A percentile compares a stretch with the other conserved stretches of the same genome.
These are phyloP conservation scores for Betula pendula DNA, from an alignment of 306 rosid genomes.

Conservation along the genomic window DNA sequence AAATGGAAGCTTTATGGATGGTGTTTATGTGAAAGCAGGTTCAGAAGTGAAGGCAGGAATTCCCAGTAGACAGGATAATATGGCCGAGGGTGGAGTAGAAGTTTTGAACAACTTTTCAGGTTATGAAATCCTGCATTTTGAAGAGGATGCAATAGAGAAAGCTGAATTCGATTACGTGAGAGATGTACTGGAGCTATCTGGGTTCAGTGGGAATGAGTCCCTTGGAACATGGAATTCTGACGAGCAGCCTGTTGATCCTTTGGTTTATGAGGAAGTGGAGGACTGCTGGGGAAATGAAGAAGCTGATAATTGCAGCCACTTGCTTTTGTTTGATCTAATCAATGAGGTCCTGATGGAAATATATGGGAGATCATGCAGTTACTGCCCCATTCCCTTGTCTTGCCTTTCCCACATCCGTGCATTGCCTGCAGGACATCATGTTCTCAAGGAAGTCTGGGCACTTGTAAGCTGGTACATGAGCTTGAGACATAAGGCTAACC, in stretches of 20 bases:
- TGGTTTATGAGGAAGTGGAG: conserved; percentile 50
- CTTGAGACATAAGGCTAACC: conserved; percentile 35
- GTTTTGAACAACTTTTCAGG: conserved; percentile 7
- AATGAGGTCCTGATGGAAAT: conserved; percentile 74
- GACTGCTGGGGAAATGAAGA: conserved; percentile 51
- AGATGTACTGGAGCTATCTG: conserved; percentile 65
- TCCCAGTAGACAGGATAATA: no score
- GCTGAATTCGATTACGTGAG: conserved; percentile 66
- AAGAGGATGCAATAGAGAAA: conserved; percentile 37
- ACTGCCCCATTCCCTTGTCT: conserved; percentile 56
- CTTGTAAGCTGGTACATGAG: conserved; percentile 57
- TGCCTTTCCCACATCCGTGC: conserved; percentile 42
- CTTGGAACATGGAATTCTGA: conserved; percentile 59
- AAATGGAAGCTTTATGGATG: no score
- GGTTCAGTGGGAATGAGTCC: conserved; percentile 40
- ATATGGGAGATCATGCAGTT: conserved; percentile 57
- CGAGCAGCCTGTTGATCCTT: conserved; percentile 56
- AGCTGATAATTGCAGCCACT: conserved; percentile 48
- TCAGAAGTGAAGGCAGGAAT: no score
- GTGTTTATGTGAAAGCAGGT: no score
- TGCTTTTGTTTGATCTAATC: conserved; percentile 68
- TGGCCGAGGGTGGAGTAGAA: no score
- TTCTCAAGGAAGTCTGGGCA: conserved; percentile 61
- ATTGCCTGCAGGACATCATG: conserved; percentile 47
- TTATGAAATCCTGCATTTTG: conserved; percentile 30